phyloP scores from a whole-genome alignment of 2,329 filamentous ascomycete species.

The Diaporthe citri region DNA sequence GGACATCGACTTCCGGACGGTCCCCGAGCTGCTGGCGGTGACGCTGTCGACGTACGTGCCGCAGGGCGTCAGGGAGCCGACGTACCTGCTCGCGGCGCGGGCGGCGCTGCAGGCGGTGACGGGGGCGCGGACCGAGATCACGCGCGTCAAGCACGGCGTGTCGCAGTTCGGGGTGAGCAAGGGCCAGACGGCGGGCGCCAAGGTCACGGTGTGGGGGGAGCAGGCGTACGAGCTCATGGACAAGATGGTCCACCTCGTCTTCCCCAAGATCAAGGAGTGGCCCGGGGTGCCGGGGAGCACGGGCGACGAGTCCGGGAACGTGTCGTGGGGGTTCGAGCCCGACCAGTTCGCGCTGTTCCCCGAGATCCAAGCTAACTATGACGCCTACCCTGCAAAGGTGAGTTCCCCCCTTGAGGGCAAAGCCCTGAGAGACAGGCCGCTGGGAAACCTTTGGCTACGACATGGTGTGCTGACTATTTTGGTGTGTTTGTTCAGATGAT shows the following conservation, averaged over 20 bases:
- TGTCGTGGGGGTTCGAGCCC: constrained; percentile 82
- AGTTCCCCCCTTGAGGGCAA: too few relatives aligned
- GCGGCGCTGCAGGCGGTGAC: constrained; percentile 89
- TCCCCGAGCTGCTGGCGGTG: constrained; percentile 85
- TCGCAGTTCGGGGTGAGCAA: constrained; percentile 80
- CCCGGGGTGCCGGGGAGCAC: constrained; percentile 74
- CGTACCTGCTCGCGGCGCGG: constrained; percentile 83
- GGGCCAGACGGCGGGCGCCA: constrained; percentile 80
- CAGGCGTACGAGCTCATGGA: constrained; percentile 91
- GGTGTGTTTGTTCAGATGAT: constrained; percentile 69
- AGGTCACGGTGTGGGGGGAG: constrained; percentile 81
- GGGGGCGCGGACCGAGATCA: constrained; percentile 78
- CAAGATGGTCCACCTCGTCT: constrained; percentile 88
- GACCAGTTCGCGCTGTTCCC: constrained; percentile 88
- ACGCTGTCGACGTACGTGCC: constrained; percentile 84
- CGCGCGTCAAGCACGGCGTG: constrained; percentile 77
- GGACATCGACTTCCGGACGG: constrained; percentile 83
- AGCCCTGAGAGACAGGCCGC: too few relatives aligned
- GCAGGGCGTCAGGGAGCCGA: constrained; percentile 76
- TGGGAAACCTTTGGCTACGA: too few relatives aligned
- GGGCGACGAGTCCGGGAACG: constrained; percentile 90
- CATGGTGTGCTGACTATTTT: not conserved
- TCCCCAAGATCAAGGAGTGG: constrained; percentile 98
- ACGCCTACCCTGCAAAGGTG: constrained; percentile 58
- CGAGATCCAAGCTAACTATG: constrained; percentile 94